Percentiles rank a stretch among this genome's conserved stretches.
Evolutionary conservation across 306 rosid species (phyloP).

Genomic region (Vicia faba): DNA sequence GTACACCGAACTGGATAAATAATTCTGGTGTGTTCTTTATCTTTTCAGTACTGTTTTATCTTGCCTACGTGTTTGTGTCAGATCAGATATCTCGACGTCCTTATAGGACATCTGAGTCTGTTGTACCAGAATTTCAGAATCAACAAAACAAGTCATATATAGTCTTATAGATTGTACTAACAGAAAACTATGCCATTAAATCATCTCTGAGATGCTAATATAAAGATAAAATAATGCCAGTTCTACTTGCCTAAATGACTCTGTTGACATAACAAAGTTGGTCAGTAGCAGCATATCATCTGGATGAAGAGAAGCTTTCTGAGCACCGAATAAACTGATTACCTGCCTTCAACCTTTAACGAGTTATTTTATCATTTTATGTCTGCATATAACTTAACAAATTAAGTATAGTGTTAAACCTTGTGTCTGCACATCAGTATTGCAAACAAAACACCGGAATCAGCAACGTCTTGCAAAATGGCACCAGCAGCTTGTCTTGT

Average conservation of each 20-base stretch:
- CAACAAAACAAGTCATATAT: neutral
- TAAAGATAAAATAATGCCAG: conserved; percentile 30
- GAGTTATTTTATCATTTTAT: conserved; percentile 37
- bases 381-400: conserved; percentile 23
- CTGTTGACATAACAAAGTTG: conserved; percentile 88
- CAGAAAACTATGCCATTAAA: conserved; percentile 30
- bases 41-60: no score
- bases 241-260: conserved; percentile 83
- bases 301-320: conserved; percentile 94
- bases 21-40: no score
- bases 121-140: no score
- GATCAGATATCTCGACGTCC: no score
- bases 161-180: conserved; percentile 6
- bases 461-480: conserved; percentile 88
- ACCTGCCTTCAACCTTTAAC: conserved; percentile 68
- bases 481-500: conserved; percentile 96
- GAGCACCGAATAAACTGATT: conserved; percentile 91
- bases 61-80: no score
- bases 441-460: conserved; percentile 92
- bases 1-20: no score
- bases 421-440: conserved; percentile 92
- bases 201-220: conserved; percentile 18
- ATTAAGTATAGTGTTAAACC: conserved; percentile 48
- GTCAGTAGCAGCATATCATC: conserved; percentile 85
- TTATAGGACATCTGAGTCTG: no score